These are phyloP conservation scores for Pseudotsuga menziesii DNA, from an alignment of 75 land plant genomes.

Conservation along the genomic window DNA sequence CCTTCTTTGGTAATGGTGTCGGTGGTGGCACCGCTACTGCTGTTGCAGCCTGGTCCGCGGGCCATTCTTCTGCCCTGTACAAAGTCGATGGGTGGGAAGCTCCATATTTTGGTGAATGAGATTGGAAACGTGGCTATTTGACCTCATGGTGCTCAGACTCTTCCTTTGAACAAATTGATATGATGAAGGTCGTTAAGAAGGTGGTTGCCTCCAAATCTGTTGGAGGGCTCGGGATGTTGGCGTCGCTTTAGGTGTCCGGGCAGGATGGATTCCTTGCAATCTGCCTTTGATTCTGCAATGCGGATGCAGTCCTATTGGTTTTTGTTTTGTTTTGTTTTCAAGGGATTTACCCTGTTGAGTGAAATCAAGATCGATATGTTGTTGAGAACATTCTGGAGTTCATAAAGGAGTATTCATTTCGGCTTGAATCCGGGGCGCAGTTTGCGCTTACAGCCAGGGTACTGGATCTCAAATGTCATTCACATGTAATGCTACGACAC, in stretches of 20 bases:
- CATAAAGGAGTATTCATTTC: constrained; percentile 55
- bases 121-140: constrained; percentile 61
- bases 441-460: no score
- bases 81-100: constrained; percentile 73
- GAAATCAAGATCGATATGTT: constrained; percentile 84
- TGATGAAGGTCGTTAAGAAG: constrained; percentile 60
- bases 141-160: constrained; percentile 57
- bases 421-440: no score
- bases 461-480: no score
- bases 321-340: no score
- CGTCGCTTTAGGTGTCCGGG: constrained; percentile 85
- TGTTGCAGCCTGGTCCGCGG: constrained; percentile 28
- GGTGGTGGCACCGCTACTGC: constrained; percentile 6
- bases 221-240: constrained; percentile 46
- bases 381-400: constrained; percentile 81
- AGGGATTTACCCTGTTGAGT: constrained; percentile 93
- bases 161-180: constrained; percentile 69
- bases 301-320: constrained; percentile 36
- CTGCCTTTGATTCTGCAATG: constrained; percentile 65
- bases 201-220: constrained; percentile 34
- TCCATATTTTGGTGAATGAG: constrained; percentile 73
- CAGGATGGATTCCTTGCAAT: constrained; percentile 64
- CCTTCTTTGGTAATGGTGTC: not conserved
- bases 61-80: constrained; percentile 54
- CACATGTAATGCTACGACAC: no score